Evolutionary conservation across 129 eudicot species (phyloP).

Genomic region (Helianthus tuberosus): DNA sequence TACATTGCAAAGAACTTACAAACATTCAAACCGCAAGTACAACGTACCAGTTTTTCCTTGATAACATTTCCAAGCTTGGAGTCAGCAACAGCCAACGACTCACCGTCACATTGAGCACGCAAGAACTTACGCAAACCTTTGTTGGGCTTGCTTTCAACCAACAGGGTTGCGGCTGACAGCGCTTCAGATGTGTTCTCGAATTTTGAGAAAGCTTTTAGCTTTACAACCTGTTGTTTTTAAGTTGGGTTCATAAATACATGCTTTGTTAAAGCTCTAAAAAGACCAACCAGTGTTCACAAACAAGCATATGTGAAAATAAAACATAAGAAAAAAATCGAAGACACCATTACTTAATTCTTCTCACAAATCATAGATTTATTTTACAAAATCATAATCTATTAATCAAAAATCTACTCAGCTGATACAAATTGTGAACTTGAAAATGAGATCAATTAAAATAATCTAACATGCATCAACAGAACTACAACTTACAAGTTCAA

Average conservation of each 20-base stretch:
- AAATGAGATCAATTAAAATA: background rate
- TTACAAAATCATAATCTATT: background rate
- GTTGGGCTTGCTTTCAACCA: slow-evolving; percentile 81
- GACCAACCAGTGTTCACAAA: too few relatives aligned
- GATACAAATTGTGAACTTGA: background rate
- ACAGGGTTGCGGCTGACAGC: slow-evolving; percentile 61
- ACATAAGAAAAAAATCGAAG: too few relatives aligned
- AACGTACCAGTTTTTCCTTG: slow-evolving; percentile 86
- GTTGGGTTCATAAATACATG: slow-evolving; percentile 17
- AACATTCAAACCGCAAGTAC: background rate
- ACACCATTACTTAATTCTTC: too few relatives aligned
- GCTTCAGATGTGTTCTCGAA: slow-evolving; percentile 95
- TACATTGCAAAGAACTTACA: background rate
- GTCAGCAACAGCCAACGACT: slow-evolving; percentile 81
- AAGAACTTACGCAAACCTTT: slow-evolving; percentile 93
- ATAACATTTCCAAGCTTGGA: slow-evolving; percentile 78
- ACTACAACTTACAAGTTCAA: too few relatives aligned
- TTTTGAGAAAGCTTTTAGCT: slow-evolving; percentile 92
- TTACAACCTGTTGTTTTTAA: slow-evolving; percentile 56
- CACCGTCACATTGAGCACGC: slow-evolving; percentile 88
- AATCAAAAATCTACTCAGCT: background rate
- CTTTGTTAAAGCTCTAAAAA: background rate
- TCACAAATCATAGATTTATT: background rate
- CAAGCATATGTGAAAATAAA: too few relatives aligned
- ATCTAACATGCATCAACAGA: background rate